phyloP scores from a whole-genome alignment of 2,329 filamentous ascomycete genomes.

The Tympanopsis confertula region DNA sequence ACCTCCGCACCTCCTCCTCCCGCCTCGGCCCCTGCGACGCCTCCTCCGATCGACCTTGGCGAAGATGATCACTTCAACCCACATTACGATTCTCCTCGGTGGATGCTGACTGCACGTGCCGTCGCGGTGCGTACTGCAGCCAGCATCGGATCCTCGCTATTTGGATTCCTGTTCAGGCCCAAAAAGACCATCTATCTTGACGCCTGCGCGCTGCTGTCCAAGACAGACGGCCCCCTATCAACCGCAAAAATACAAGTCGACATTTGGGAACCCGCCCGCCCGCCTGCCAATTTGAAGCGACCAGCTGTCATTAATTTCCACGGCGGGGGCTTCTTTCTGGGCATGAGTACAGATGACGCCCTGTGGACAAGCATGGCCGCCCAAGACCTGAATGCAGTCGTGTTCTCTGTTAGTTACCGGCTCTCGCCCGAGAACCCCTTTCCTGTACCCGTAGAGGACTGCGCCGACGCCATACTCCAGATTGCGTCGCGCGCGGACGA shows the following conservation, averaged over 20 bases:
- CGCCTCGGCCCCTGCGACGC: too few relatives aligned
- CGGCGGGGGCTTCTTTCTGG: constrained; percentile 55
- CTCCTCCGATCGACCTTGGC: too few relatives aligned
- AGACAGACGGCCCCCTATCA: not conserved
- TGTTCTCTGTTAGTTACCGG: constrained; percentile 58
- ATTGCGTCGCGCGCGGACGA: constrained; percentile 41
- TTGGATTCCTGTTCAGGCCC: constrained; percentile 25
- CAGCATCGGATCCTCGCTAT: constrained; percentile 27
- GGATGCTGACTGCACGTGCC: constrained; percentile 28
- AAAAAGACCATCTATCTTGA: constrained; percentile 27
- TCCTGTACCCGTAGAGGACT: constrained; percentile 53
- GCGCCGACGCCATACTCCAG: constrained; percentile 51
- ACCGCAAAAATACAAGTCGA: not conserved
- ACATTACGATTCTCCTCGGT: constrained; percentile 28
- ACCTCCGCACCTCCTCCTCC: too few relatives aligned
- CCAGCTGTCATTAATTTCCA: constrained; percentile 51
- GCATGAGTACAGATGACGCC: constrained; percentile 50
- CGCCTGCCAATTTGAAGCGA: constrained; percentile 19
- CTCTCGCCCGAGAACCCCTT: constrained; percentile 54
- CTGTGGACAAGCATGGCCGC: constrained; percentile 44
- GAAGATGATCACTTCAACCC: constrained; percentile 26
- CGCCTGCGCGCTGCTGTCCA: constrained; percentile 10
- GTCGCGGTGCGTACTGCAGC: constrained; percentile 30
- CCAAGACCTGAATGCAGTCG: constrained; percentile 37
- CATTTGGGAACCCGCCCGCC: constrained; percentile 10